phyloP scores from a whole-genome alignment of 139 green algal species.

The Pleodorina starrii region DNA sequence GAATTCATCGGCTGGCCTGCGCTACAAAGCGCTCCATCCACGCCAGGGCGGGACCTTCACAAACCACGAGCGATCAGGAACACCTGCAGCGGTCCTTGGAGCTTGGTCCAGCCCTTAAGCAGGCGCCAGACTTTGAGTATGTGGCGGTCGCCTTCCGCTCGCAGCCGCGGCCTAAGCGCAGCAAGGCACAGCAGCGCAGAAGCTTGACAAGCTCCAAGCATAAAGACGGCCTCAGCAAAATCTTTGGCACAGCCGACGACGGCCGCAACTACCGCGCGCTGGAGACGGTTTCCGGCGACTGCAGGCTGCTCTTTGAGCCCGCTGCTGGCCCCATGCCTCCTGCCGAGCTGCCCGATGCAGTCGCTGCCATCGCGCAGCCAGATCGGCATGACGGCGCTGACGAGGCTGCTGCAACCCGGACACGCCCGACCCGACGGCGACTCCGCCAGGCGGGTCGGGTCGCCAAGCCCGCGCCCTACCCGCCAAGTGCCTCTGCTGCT shows the following conservation, averaged over 20 bases:
- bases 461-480: too few species aligned
- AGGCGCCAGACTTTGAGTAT: slow-evolving; percentile 40
- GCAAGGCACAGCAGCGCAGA: not conserved
- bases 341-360: too few species aligned
- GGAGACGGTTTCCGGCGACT: slow-evolving; percentile 28
- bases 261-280: not conserved
- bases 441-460: too few species aligned
- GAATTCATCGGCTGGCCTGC: not conserved
- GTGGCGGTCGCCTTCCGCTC: slow-evolving; percentile 34
- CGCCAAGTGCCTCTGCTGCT: too few species aligned
- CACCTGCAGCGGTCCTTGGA: slow-evolving; percentile 32
- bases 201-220: not conserved
- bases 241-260: not conserved
- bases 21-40: too few species aligned
- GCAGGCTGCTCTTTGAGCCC: slow-evolving; percentile 27
- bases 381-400: too few species aligned
- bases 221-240: not conserved
- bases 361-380: too few species aligned
- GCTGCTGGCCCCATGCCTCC: not conserved
- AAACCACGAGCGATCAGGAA: not conserved
- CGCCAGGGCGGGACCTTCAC: not conserved
- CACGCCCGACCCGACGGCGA: too few species aligned
- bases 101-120: not conserved
- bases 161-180: not conserved
- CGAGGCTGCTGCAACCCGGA: too few species aligned